These are phyloP conservation scores for Myrmaecium sp. DNA, from an alignment of 2,329 filamentous ascomycete genomes.

Conservation along the genomic window DNA sequence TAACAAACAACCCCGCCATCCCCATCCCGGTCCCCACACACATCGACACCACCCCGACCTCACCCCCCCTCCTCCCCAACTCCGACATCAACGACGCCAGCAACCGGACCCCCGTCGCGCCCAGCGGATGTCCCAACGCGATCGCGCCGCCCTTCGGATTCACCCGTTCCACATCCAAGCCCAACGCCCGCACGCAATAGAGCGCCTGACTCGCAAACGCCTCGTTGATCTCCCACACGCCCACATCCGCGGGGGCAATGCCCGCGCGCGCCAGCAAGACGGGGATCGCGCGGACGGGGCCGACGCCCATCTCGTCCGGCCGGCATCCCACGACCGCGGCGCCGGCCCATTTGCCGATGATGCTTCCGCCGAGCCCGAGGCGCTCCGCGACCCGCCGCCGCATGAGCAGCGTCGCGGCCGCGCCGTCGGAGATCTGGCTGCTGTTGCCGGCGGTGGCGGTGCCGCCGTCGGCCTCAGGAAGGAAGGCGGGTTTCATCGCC, in stretches of 20 bases:
- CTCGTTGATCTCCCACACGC: constrained; percentile 91
- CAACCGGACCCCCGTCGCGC: constrained; percentile 74
- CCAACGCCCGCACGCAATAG: constrained; percentile 56
- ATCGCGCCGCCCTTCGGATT: constrained; percentile 92
- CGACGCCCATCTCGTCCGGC: constrained; percentile 89
- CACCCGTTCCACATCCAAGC: constrained; percentile 52
- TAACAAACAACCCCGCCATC: constrained; percentile 34
- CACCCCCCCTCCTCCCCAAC: constrained; percentile 47
- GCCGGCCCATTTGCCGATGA: constrained; percentile 71
- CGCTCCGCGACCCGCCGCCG: constrained; percentile 59
- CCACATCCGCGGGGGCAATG: constrained; percentile 50
- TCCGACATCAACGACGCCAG: constrained; percentile 56
- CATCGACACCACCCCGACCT: constrained; percentile 81
- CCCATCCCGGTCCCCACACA: constrained; percentile 44
- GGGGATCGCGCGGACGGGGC: constrained; percentile 73
- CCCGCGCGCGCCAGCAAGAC: constrained; percentile 56
- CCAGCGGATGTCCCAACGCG: constrained; percentile 81
- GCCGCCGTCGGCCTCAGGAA: constrained; percentile 50
- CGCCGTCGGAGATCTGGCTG: constrained; percentile 75
- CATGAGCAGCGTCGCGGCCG: constrained; percentile 72
- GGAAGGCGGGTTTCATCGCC: constrained; percentile 75
- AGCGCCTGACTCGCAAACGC: constrained; percentile 47
- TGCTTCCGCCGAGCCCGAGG: constrained; percentile 49
- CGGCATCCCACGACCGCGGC: constrained; percentile 60
- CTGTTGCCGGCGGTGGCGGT: constrained; percentile 72